Conservation (phyloP, 2,329 filamentous ascomycete genomes). For the Chaetomium strumarium region DNA sequence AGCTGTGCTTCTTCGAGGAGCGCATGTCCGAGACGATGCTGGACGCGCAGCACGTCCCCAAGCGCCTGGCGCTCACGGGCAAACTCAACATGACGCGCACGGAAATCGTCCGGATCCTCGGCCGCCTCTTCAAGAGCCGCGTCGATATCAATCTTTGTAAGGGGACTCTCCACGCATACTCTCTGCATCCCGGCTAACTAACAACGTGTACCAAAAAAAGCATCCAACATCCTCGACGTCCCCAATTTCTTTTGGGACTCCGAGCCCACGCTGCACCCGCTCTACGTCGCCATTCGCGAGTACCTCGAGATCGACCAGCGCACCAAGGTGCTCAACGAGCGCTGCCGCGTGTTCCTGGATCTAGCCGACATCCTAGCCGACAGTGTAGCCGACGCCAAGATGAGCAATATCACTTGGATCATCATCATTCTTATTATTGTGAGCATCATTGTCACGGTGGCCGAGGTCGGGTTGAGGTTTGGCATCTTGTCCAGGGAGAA, state of each 20-base stretch:
- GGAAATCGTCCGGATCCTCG: constrained; percentile 88
- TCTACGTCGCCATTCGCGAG: constrained; percentile 90
- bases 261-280: constrained; percentile 87
- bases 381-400: constrained; percentile 87
- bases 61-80: constrained; percentile 80
- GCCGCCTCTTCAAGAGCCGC: constrained; percentile 82
- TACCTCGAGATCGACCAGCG: constrained; percentile 96
- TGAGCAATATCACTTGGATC: constrained; percentile 96
- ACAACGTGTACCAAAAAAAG: constrained; percentile 41
- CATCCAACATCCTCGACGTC: constrained; percentile 91
- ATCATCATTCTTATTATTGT: constrained; percentile 90
- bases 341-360: constrained; percentile 93
- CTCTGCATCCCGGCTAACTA: neutral
- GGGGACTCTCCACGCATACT: no score
- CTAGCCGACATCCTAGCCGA: constrained; percentile 92
- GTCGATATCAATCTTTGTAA: constrained; percentile 97
- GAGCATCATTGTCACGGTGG: constrained; percentile 84
- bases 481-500: constrained; percentile 55
- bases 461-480: constrained; percentile 84
- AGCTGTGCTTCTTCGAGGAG: constrained; percentile 93
- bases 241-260: constrained; percentile 99
- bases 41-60: constrained; percentile 86
- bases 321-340: constrained; percentile 94
- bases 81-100: constrained; percentile 84
- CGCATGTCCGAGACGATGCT: constrained; percentile 92